A percentile compares a stretch with the other conserved stretches of the same genome.
Evolutionary conservation across 1,139 yeast genomes (phyloP).

Genomic region (Candida gigantensis): DNA sequence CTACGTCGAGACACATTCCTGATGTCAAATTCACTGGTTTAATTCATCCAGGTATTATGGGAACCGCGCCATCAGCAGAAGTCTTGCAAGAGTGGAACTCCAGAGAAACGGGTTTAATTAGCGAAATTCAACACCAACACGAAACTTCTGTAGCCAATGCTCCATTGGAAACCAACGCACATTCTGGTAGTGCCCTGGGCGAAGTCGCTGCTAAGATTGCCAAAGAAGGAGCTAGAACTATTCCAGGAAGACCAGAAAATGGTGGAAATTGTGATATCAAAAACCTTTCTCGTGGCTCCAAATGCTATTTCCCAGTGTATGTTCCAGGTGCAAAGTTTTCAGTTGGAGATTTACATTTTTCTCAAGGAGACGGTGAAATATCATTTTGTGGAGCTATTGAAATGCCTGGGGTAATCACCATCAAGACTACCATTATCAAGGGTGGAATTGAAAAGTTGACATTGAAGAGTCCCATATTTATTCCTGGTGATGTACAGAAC

Average conservation of each 20-base stretch:
- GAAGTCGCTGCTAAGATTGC: constrained; percentile 28
- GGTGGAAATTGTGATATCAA: constrained; percentile 57
- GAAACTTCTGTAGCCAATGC: constrained; percentile 42
- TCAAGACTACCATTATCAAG: constrained; percentile 40
- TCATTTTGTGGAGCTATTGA: constrained; percentile 57
- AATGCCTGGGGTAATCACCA: constrained; percentile 49
- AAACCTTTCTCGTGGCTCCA: constrained; percentile 49
- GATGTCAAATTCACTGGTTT: constrained; percentile 44
- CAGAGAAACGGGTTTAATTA: constrained; percentile 37
- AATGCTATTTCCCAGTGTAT: constrained; percentile 48
- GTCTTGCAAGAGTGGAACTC: constrained; percentile 45
- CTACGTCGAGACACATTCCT: constrained; percentile 50
- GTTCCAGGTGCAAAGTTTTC: constrained; percentile 49
- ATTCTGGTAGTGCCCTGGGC: constrained; percentile 37
- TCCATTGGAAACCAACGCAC: constrained; percentile 37
- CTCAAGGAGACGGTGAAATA: constrained; percentile 55
- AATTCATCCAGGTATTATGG: constrained; percentile 53
- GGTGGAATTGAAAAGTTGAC: constrained; percentile 40
- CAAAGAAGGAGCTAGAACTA: constrained; percentile 48
- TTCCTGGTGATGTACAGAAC: constrained; percentile 50
- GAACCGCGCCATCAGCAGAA: constrained; percentile 48
- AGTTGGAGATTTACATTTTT: constrained; percentile 50
- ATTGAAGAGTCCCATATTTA: constrained; percentile 46
- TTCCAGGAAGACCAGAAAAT: constrained; percentile 54
- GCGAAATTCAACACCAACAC: constrained; percentile 28